These are phyloP conservation scores for Rhynchosporium secalis DNA, from an alignment of 2,329 filamentous ascomycete species.

Conservation along the genomic window DNA sequence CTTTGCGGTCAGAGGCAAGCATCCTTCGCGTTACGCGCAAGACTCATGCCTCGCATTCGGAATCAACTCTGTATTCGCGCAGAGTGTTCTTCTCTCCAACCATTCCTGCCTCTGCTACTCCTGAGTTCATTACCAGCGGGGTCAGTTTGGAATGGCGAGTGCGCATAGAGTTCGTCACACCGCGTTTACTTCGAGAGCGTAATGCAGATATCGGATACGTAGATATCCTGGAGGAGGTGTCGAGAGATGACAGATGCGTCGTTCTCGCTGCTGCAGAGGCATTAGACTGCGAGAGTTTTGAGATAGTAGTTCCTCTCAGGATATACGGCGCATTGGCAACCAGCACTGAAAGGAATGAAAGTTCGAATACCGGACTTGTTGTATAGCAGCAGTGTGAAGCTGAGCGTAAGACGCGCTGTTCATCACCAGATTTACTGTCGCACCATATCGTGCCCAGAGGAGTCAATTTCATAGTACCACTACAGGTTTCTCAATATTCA, in stretches of 20 bases:
- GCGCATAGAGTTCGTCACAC: slow-evolving; percentile 88
- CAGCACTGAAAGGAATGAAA: slow-evolving; percentile 34
- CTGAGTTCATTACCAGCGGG: slow-evolving; percentile 88
- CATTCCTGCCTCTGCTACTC: slow-evolving; percentile 80
- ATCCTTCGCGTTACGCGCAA: slow-evolving; percentile 85
- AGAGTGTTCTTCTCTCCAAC: slow-evolving; percentile 79
- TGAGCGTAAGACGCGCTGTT: too few species aligned
- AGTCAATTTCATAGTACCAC: too few species aligned
- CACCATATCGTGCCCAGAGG: too few species aligned
- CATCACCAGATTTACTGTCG: too few species aligned
- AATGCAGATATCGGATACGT: slow-evolving; percentile 42
- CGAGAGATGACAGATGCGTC: slow-evolving; percentile 74
- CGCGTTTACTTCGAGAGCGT: slow-evolving; percentile 48
- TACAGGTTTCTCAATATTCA: too few species aligned
- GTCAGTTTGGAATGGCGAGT: slow-evolving; percentile 87
- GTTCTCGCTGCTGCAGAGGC: slow-evolving; percentile 77
- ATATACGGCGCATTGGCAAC: slow-evolving; percentile 65
- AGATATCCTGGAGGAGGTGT: slow-evolving; percentile 73
- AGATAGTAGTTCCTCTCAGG: slow-evolving; percentile 79
- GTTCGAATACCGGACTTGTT: slow-evolving; percentile 31
- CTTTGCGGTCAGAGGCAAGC: slow-evolving; percentile 80
- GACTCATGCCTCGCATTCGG: slow-evolving; percentile 73
- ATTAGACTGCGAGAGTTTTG: slow-evolving; percentile 83
- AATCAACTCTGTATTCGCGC: slow-evolving; percentile 79
- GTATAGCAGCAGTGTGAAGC: slow-evolving; percentile 24